Base-by-base conservation (phyloP, 2,329 filamentous ascomycete species). In the Sporothrix brunneoviolacea region DNA sequence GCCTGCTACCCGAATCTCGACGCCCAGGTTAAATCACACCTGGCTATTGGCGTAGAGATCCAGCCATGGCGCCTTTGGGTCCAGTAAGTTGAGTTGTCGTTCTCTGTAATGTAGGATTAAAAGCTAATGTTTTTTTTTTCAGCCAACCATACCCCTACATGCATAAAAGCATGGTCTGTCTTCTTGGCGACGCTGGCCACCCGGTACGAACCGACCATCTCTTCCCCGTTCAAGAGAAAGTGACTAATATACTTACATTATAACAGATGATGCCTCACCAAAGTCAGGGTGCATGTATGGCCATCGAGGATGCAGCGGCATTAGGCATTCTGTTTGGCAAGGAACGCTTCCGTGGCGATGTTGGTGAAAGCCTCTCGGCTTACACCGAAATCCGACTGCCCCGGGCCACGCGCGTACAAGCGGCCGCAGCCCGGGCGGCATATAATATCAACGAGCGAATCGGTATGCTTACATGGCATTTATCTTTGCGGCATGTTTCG, bases 261-360 rank as follows among this genome's bases (percentile, higher is more conserved):
- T n/a, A n/a, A n/a, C n/a, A 53, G 45, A 54, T 75, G 50, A 52
- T 54, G 53, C 50, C 53, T 0, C 53, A 86, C 59, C 83, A 86
- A 61, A 82, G 77, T 50, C 83, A 87, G 62, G 83, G 83, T 4
- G 82, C 82, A 0, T 83, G 80, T 57, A 83, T 82, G 79, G 80
- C 82, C 0, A 83, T 84, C 38, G 82, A 85, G 61, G 82, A 85
- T 53, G 79, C 80, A 0, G 82, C 77, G 0, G 79, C 79, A 0
- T 62, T 86, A 0, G 82, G 82, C 0, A 78, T 84, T 15, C 52
- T 85, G 0, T 84, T 86, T 60, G 73, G 66, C 62, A 64, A 65
- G 56, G 58, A 61, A 7, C 64, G 71, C 54, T 76, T 77, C 53
- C 57, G 61, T 7, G 75, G 75, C 4, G 67, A 79, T 52, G 60